Evolutionary conservation across 345 rosid species (phyloP).

Genomic region (Euphorbia tirucalli): DNA sequence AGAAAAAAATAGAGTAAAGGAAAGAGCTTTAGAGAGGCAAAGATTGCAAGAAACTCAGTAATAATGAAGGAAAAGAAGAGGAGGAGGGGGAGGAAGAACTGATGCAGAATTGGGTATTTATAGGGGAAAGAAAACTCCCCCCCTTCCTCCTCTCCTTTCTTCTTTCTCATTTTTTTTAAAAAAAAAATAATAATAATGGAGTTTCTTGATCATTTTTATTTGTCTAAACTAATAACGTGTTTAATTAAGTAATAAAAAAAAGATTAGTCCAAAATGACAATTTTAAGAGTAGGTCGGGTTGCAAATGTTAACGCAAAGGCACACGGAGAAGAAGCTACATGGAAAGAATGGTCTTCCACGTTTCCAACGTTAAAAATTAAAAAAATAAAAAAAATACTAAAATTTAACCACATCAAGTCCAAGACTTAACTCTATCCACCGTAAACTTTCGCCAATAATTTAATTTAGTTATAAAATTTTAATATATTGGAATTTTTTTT

Average conservation of each 20-base stretch:
- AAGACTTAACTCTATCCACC: no score
- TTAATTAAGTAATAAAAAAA: constrained; percentile 7
- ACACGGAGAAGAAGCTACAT: background rate
- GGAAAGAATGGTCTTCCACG: background rate
- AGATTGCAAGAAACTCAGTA: constrained; percentile 1
- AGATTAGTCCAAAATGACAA: background rate
- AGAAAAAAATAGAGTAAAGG: background rate
- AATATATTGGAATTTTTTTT: no score
- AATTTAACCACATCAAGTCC: no score
- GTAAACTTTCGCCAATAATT: no score
- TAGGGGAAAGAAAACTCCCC: constrained; percentile 28
- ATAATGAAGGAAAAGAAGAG: constrained; percentile 6
- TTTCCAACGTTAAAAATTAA: no score
- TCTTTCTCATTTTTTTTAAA: background rate
- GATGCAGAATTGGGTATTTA: constrained; percentile 28
- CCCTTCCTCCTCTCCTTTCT: no score
- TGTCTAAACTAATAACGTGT: constrained; percentile 9
- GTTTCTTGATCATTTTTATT: background rate
- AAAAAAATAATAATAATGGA: background rate
- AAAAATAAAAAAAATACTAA: no score
- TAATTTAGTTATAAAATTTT: no score
- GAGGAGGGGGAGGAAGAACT: constrained; percentile 34
- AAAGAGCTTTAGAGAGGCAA: background rate
- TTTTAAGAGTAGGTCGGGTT: constrained; percentile 9
- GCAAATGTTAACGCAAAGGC: constrained; percentile 3